Base-by-base conservation (phyloP, 2,329 filamentous ascomycete genomes). In the Mollisia scopiformis region DNA sequence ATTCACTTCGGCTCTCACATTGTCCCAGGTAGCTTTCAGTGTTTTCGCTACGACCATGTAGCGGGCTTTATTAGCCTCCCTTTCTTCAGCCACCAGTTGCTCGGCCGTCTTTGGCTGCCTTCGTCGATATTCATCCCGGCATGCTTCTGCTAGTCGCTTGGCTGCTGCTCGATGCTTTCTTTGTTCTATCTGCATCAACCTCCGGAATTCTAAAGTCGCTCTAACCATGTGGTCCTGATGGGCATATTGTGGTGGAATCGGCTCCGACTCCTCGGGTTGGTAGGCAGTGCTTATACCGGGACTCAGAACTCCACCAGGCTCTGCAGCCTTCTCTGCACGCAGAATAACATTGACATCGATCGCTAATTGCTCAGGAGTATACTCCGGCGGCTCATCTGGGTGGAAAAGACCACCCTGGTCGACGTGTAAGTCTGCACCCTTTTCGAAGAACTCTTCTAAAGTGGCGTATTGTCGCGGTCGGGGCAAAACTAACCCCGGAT, bases 211-310 rank as follows among this genome's bases (percentile, higher is more conserved):
- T 13, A 89, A 73, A 61, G 90, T 88, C 63, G 96, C 93, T 50
- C 88, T 88, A 49, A 90, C 81, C 56, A 98, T 82, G 72, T 98
- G 91, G 71, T 98, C 93, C 71, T 87, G 84, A 68, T 96, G 93
- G n/a, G 90, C 88, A 80, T 92, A 98, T 70, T 95, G 92, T 0
- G 87, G 84, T 0, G 91, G 91, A 69, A 96, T 90, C 59, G 91
- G 88, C 62, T 79, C 79, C 31, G 84, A 82, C 13, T 86, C 80
- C 64, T 95, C 91, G 0, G 91, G 90, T 19, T 88, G 82, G 68
- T 91, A 95, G 25, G 89, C 78, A 2, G 88, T 88, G 72, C 91
- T 94, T 62, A 83, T 82, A 62, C 87, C 86, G 57, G 82, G 78
- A 54, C 89, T 92, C 28, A 97, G 80, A 3, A 93, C 74, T 2